These are phyloP conservation scores for Magnaporthales sp. DNA, from an alignment of 2,329 filamentous ascomycete genomes.

Conservation along the genomic window DNA sequence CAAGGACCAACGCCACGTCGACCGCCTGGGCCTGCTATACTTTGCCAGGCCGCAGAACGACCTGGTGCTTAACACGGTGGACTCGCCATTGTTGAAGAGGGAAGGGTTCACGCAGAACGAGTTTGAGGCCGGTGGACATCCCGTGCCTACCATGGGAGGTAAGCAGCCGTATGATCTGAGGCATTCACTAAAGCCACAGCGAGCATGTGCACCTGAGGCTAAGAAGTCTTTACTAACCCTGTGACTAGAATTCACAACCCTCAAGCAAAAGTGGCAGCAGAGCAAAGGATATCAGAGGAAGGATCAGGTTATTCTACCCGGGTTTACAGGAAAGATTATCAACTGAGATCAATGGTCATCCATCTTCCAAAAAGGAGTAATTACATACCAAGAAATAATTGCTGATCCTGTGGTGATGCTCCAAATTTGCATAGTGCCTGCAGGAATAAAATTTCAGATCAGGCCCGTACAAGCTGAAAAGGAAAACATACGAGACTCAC, in stretches of 20 bases:
- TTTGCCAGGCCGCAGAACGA: slow-evolving; percentile 37
- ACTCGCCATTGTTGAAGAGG: slow-evolving; percentile 26
- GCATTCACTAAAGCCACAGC: too few species aligned
- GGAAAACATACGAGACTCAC: too few species aligned
- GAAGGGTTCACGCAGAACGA: slow-evolving; percentile 26
- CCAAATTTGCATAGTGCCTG: too few species aligned
- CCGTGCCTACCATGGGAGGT: slow-evolving; percentile 24
- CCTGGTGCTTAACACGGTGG: slow-evolving; percentile 25
- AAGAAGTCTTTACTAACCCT: background rate
- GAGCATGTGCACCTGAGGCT: background rate
- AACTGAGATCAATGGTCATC: background rate
- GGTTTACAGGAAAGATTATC: slow-evolving; percentile 19
- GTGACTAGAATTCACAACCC: slow-evolving; percentile 23
- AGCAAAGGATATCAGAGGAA: slow-evolving; percentile 16
- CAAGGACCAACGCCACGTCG: slow-evolving; percentile 31
- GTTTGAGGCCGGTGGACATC: slow-evolving; percentile 23
- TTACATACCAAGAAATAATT: too few species aligned
- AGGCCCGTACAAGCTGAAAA: too few species aligned
- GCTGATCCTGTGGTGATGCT: too few species aligned
- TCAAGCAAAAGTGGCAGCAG: slow-evolving; percentile 30
- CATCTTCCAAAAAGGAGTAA: too few species aligned
- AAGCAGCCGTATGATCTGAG: background rate
- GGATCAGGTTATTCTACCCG: slow-evolving; percentile 24
- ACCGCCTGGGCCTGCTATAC: slow-evolving; percentile 40
- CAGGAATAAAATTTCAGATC: too few species aligned